Percentiles rank a stretch among this genome's conserved stretches.
Conservation (phyloP, 2,329 filamentous ascomycete species). For the Berkeleyomyces basicola region DNA sequence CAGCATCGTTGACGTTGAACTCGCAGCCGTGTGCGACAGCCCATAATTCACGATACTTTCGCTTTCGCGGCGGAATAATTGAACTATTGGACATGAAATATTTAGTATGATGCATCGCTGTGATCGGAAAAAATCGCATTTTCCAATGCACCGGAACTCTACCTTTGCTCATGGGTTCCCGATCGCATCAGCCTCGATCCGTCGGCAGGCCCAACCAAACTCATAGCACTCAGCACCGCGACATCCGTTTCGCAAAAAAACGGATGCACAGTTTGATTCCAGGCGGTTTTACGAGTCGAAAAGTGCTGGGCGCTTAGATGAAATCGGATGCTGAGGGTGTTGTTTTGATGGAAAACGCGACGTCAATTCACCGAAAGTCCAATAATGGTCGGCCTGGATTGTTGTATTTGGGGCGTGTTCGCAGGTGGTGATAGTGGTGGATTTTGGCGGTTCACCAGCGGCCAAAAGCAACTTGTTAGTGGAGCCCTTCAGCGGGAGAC, state of each 20-base stretch:
- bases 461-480: constrained; percentile 10
- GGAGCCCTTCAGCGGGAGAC: not conserved
- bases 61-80: constrained; percentile 72
- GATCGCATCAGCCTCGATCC: constrained; percentile 48
- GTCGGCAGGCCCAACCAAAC: constrained; percentile 51
- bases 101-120: constrained; percentile 26
- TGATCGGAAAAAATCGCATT: constrained; percentile 34
- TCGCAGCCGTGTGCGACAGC: constrained; percentile 36
- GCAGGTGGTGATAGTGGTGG: constrained; percentile 12
- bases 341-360: constrained; percentile 12
- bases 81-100: constrained; percentile 36
- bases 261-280: constrained; percentile 27
- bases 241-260: constrained; percentile 54
- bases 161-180: constrained; percentile 47
- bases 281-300: constrained; percentile 10
- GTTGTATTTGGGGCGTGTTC: not conserved
- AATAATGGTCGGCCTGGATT: not conserved
- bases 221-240: constrained; percentile 52
- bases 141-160: constrained; percentile 26
- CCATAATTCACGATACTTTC: constrained; percentile 79
- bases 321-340: not conserved
- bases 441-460: constrained; percentile 9
- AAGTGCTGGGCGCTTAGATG: constrained; percentile 10
- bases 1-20: constrained; percentile 11
- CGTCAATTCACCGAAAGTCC: constrained; percentile 9